Conservation (phyloP, 768 basidiomycete species). For the Agaricus blazei region DNA sequence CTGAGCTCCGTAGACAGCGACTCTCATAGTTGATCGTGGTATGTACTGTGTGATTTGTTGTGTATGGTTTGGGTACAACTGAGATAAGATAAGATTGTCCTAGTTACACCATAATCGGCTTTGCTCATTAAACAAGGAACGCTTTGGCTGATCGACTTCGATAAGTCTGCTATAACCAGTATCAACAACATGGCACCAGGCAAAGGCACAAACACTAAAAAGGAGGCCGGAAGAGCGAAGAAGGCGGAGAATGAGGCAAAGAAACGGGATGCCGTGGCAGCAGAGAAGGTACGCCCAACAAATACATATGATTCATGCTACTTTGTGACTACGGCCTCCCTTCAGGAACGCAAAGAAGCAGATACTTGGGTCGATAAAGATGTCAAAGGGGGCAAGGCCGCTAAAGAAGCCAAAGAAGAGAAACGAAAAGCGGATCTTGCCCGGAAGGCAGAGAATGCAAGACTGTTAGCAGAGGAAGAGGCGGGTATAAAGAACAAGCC, state of each 20-base stretch:
- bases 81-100: background rate
- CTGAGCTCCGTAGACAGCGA: conserved; percentile 33
- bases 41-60: too few species aligned
- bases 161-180: background rate
- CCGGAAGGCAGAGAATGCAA: conserved; percentile 82
- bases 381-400: conserved; percentile 54
- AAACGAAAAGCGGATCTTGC: conserved; percentile 78
- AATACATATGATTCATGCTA: background rate
- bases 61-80: background rate
- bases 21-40: conserved; percentile 23
- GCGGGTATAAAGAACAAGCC: conserved; percentile 48
- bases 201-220: conserved; percentile 87
- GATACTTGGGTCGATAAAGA: conserved; percentile 61
- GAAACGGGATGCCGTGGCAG: conserved; percentile 59
- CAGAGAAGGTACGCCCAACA: conserved; percentile 45
- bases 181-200: conserved; percentile 58
- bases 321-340: background rate
- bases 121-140: too few species aligned
- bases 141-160: background rate
- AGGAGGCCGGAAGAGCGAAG: conserved; percentile 84
- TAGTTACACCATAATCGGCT: background rate
- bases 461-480: conserved; percentile 87
- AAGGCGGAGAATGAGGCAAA: conserved; percentile 89
- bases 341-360: conserved; percentile 68
- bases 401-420: conserved; percentile 70